Percentiles rank a stretch among this genome's conserved stretches.
phyloP scores from a whole-genome alignment of 768 basidiomycete genomes.

The Suillus paluster region DNA sequence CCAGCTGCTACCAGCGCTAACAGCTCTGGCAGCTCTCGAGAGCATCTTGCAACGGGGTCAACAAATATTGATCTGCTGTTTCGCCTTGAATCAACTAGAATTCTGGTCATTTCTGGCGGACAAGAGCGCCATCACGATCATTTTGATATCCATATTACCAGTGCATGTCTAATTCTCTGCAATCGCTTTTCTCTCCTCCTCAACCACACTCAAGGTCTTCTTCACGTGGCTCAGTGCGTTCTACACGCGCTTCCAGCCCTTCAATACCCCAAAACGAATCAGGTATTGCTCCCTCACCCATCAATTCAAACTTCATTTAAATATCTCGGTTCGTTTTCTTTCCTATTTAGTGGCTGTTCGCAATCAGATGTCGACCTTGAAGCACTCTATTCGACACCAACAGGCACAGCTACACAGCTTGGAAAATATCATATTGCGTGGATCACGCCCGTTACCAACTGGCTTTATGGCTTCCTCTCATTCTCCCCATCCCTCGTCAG shows the following conservation, averaged over 20 bases:
- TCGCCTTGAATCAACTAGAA: background rate
- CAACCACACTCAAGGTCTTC: conserved; percentile 51
- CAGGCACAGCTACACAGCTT: conserved; percentile 77
- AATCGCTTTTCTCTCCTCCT: conserved; percentile 34
- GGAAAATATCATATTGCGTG: conserved; percentile 69
- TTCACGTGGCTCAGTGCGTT: conserved; percentile 52
- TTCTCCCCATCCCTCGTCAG: conserved; percentile 38
- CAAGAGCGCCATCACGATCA: conserved; percentile 27
- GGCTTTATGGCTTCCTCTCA: conserved; percentile 45
- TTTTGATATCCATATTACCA: conserved; percentile 22
- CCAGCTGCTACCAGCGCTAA: background rate
- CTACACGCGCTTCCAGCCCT: conserved; percentile 59
- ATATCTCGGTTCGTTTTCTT: conserved; percentile 30
- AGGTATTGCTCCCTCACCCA: conserved; percentile 49
- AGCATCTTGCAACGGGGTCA: background rate
- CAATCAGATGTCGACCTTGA: conserved; percentile 79
- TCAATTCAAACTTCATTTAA: conserved; percentile 26
- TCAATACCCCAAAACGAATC: conserved; percentile 61
- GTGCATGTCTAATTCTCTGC: conserved; percentile 41
- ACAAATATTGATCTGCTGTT: background rate
- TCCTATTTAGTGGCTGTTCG: conserved; percentile 65
- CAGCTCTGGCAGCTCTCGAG: background rate
- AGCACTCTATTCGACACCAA: conserved; percentile 83
- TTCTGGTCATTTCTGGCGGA: conserved; percentile 21
- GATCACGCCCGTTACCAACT: conserved; percentile 61